A percentile compares a stretch with the other conserved stretches of the same genome.
phyloP scores from a whole-genome alignment of 805 yeast genomes.

The Kodamaea hsintzibuensis region DNA sequence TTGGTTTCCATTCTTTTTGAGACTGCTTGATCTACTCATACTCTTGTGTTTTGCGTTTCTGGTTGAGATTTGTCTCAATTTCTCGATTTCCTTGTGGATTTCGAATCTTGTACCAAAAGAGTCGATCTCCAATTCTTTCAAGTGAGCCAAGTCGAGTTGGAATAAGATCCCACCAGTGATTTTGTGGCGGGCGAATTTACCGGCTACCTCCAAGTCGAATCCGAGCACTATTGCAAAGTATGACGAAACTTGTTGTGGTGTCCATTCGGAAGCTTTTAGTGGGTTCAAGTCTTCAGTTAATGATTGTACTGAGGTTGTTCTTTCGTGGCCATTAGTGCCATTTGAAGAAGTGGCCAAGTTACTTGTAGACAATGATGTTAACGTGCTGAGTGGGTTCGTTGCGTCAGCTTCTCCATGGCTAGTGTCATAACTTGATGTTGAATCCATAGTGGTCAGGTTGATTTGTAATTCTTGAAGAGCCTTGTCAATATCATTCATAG shows the following conservation, averaged over 20 bases:
- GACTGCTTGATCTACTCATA: constrained; percentile 12
- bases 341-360: too few species aligned
- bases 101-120: constrained; percentile 96
- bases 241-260: constrained; percentile 80
- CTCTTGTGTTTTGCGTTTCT: constrained; percentile 16
- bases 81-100: constrained; percentile 84
- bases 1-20: not conserved
- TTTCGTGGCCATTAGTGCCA: not conserved
- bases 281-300: constrained; percentile 42
- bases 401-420: not conserved
- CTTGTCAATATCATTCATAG: constrained; percentile 71
- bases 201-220: constrained; percentile 72
- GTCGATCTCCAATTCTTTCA: constrained; percentile 88
- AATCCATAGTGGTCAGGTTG: constrained; percentile 14
- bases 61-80: constrained; percentile 40
- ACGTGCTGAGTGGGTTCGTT: constrained; percentile 1
- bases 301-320: constrained; percentile 14
- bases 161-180: constrained; percentile 84
- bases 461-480: constrained; percentile 64
- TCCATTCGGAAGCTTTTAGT: constrained; percentile 62
- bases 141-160: constrained; percentile 79
- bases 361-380: not conserved
- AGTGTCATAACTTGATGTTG: constrained; percentile 1
- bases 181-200: constrained; percentile 81
- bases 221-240: constrained; percentile 71